Percentiles rank a stretch among this genome's conserved stretches.
Evolutionary conservation across 2,329 filamentous ascomycete genomes (phyloP).

Genomic region (Pyrenophora teres): DNA sequence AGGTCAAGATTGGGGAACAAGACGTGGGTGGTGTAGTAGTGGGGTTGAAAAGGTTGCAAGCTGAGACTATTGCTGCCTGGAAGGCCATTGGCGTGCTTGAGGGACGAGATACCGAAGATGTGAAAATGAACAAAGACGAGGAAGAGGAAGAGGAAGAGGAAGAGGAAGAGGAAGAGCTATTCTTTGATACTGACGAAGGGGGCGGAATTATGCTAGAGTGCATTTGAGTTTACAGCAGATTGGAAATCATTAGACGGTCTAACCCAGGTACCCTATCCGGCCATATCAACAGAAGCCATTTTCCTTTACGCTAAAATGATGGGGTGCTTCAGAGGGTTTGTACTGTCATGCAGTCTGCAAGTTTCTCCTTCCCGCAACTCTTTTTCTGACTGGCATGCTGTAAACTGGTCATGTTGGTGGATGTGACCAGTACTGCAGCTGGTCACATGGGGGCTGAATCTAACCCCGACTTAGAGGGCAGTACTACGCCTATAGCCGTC

Average conservation of each 20-base stretch:
- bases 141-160: slow-evolving; percentile 15
- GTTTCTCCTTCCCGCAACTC: no score
- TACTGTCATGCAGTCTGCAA: no score
- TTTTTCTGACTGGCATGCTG: no score
- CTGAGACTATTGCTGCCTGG: slow-evolving; percentile 49
- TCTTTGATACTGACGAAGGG: slow-evolving; percentile 24
- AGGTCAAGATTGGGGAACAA: slow-evolving; percentile 42
- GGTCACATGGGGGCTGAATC: no score
- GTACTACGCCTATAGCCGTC: no score
- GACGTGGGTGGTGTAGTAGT: slow-evolving; percentile 41
- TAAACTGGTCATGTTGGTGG: no score
- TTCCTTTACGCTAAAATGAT: no score
- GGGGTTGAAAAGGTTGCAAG: slow-evolving; percentile 43
- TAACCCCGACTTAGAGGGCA: no score
- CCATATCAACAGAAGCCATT: neutral
- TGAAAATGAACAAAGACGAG: slow-evolving; percentile 3
- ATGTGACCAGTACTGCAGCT: no score
- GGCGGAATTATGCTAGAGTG: slow-evolving; percentile 12
- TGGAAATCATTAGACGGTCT: neutral
- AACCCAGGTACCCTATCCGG: neutral
- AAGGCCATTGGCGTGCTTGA: slow-evolving; percentile 34
- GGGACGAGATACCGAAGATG: neutral
- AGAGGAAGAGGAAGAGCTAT: slow-evolving; percentile 14
- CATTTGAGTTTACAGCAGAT: neutral
- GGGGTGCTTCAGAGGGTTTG: no score